phyloP scores from a whole-genome alignment of 768 basidiomycete species.

The Arthromyces matolae region DNA sequence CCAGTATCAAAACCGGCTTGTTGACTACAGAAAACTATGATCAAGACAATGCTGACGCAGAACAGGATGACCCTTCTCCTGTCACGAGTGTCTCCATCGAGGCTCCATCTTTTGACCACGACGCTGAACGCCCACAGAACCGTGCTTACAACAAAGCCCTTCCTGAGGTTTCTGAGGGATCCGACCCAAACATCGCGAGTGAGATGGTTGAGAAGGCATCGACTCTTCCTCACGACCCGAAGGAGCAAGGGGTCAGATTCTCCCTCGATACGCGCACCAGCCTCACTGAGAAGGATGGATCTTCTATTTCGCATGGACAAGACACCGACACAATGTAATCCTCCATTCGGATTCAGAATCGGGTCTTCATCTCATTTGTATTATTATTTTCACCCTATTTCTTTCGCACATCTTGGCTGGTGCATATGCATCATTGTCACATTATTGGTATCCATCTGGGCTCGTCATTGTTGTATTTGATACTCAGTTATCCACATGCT shows the following conservation, averaged over 20 bases:
- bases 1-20: conserved; percentile 57
- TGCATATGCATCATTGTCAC: neutral
- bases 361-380: neutral
- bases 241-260: conserved; percentile 4
- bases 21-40: conserved; percentile 38
- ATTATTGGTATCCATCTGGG: neutral
- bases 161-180: conserved; percentile 4
- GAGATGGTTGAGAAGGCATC: conserved; percentile 14
- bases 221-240: neutral
- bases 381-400: neutral
- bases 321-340: neutral
- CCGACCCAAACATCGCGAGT: conserved; percentile 9
- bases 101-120: conserved; percentile 5
- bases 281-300: neutral
- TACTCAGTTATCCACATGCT: neutral
- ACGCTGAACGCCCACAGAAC: neutral
- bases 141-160: neutral
- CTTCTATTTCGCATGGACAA: conserved; percentile 1
- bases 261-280: neutral
- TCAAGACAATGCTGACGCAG: conserved; percentile 22
- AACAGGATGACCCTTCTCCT: conserved; percentile 16
- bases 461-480: neutral
- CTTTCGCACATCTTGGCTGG: too few species aligned
- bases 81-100: conserved; percentile 7
- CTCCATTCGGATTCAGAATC: neutral